Conservation (phyloP, 345 rosid species). For the Isatis tinctoria region DNA sequence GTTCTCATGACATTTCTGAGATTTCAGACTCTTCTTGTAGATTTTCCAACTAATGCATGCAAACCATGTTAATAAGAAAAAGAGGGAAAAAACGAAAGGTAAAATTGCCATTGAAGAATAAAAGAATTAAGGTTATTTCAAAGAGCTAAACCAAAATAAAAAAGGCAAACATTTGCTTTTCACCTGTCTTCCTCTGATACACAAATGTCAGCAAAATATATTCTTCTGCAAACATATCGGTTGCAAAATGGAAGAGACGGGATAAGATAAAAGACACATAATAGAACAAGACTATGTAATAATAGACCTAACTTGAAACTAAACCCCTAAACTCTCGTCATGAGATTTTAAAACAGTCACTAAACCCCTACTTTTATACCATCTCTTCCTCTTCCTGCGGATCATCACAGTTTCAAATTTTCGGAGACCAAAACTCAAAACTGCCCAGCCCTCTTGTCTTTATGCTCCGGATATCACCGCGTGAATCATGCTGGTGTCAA, state of each 20-base stretch:
- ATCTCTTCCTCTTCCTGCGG: slow-evolving; percentile 9
- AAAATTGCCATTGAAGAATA: slow-evolving; percentile 1
- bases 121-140: slow-evolving; percentile 19
- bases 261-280: slow-evolving; percentile 6
- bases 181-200: slow-evolving; percentile 17
- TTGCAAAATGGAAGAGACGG: slow-evolving; percentile 6
- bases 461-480: slow-evolving; percentile 23
- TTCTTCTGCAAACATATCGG: slow-evolving; percentile 14
- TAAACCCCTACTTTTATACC: slow-evolving; percentile 24
- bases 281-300: slow-evolving; percentile 14
- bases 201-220: slow-evolving; percentile 17
- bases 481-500: slow-evolving; percentile 9
- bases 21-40: not conserved
- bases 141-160: not conserved
- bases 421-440: slow-evolving; percentile 14
- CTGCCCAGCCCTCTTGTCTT: not conserved
- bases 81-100: not conserved
- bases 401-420: not conserved
- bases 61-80: no score
- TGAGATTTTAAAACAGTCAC: slow-evolving; percentile 12
- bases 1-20: not conserved
- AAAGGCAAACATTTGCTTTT: slow-evolving; percentile 6
- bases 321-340: slow-evolving; percentile 28
- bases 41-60: not conserved
- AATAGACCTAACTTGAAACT: slow-evolving; percentile 21